Percentiles rank a stretch among this genome's conserved stretches.
phyloP scores from a whole-genome alignment of 805 yeast species.

The Candida sonorensis region DNA sequence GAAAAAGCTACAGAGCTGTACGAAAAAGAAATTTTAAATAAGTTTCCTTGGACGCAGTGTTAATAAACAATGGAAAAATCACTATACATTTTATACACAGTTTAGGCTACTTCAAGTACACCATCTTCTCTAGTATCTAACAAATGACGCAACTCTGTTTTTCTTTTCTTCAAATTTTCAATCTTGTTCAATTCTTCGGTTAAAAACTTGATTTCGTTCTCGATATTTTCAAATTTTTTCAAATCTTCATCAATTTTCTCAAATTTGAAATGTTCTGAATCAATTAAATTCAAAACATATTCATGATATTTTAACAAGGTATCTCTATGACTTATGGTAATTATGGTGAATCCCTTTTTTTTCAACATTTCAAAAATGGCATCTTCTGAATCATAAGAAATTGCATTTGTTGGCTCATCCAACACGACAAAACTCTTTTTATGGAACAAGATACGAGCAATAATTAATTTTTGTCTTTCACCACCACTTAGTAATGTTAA shows the following conservation, averaged over 20 bases:
- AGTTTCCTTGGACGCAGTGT: constrained; percentile 16
- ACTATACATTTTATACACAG: too few relatives aligned
- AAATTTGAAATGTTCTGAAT: constrained; percentile 47
- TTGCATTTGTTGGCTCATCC: constrained; percentile 94
- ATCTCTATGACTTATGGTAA: constrained; percentile 81
- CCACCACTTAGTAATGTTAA: constrained; percentile 94
- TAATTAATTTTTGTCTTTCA: constrained; percentile 83
- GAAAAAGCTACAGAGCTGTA: constrained; percentile 17
- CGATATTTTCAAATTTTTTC: constrained; percentile 50
- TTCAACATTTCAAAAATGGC: constrained; percentile 71
- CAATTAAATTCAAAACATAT: constrained; percentile 60
- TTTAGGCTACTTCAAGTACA: too few relatives aligned
- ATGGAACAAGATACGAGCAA: constrained; percentile 79
- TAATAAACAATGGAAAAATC: background rate
- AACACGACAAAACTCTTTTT: constrained; percentile 75
- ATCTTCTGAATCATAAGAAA: constrained; percentile 85
- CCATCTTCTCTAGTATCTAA: constrained; percentile 35
- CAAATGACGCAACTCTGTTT: constrained; percentile 47
- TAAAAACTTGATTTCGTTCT: constrained; percentile 67
- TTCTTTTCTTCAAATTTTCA: constrained; percentile 52
- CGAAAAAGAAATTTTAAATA: constrained; percentile 10
- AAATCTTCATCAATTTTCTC: constrained; percentile 23
- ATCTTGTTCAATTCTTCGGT: constrained; percentile 54
- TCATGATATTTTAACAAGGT: constrained; percentile 81
- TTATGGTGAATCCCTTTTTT: constrained; percentile 61